These are phyloP conservation scores for Solanum peruvianum DNA, from an alignment of 257 asterid genomes.

Conservation along the genomic window DNA sequence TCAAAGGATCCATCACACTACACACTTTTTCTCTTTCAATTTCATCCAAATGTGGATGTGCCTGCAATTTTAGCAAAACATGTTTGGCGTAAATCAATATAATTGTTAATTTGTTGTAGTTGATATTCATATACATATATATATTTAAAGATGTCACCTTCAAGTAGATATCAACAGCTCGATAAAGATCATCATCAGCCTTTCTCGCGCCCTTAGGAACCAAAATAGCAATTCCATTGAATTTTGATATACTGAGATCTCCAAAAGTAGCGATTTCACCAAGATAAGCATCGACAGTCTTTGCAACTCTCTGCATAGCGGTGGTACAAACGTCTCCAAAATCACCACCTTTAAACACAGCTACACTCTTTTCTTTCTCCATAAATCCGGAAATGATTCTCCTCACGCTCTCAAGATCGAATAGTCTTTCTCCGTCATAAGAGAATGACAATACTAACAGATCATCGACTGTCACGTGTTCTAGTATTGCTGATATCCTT, in stretches of 20 bases:
- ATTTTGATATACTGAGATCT: conserved; percentile 66
- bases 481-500: conserved; percentile 46
- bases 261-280: conserved; percentile 62
- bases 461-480: conserved; percentile 76
- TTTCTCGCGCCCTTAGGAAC: conserved; percentile 74
- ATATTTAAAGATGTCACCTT: conserved; percentile 32
- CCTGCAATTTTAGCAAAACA: conserved; percentile 18
- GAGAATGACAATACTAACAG: conserved; percentile 55
- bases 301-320: conserved; percentile 58
- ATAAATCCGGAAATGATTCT: conserved; percentile 60
- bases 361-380: conserved; percentile 77
- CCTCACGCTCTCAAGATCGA: conserved; percentile 89
- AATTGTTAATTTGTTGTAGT: not conserved
- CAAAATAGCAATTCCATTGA: conserved; percentile 77
- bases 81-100: not conserved
- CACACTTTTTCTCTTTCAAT: conserved; percentile 90
- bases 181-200: conserved; percentile 78
- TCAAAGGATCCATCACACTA: conserved; percentile 85
- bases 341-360: conserved; percentile 64
- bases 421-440: conserved; percentile 71
- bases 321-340: conserved; percentile 53
- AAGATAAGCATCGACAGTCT: conserved; percentile 73
- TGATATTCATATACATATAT: not conserved
- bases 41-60: conserved; percentile 81
- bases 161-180: conserved; percentile 83